Percentiles rank a stretch among this genome's conserved stretches.
phyloP scores from a whole-genome alignment of 2,329 filamentous ascomycete genomes.

The Colletotrichum eremochloae region DNA sequence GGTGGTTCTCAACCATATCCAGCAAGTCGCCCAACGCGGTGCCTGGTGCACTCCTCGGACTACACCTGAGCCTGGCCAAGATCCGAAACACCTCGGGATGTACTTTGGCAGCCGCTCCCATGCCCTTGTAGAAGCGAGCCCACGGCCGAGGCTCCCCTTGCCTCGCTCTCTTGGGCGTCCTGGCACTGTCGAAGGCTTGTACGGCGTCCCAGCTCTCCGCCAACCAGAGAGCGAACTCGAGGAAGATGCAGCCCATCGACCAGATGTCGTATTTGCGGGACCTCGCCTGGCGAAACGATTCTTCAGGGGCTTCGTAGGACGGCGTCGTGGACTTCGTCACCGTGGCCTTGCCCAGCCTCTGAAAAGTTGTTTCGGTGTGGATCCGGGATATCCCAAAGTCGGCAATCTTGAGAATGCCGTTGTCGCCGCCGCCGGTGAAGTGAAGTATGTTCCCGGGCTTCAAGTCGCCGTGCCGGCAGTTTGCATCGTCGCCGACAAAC shows the following conservation, averaged over 20 bases:
- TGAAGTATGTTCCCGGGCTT: slow-evolving; percentile 7
- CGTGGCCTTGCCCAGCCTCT: not conserved
- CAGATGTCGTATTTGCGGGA: slow-evolving; percentile 46
- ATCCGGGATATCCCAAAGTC: slow-evolving; percentile 9
- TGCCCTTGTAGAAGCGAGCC: not conserved
- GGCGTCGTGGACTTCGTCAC: not conserved
- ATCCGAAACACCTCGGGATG: not conserved
- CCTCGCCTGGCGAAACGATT: not conserved
- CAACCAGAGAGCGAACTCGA: slow-evolving; percentile 47
- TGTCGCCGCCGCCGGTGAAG: not conserved
- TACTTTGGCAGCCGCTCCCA: not conserved
- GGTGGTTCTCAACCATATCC: not conserved
- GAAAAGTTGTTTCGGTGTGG: not conserved
- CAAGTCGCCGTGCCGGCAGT: slow-evolving; percentile 2
- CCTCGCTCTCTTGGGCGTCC: not conserved
- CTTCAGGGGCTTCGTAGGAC: not conserved
- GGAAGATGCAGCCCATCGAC: slow-evolving; percentile 46
- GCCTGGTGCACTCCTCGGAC: not conserved
- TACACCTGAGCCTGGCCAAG: not conserved
- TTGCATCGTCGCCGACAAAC: not conserved
- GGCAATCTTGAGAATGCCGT: slow-evolving; percentile 6
- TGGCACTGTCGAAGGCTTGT: not conserved
- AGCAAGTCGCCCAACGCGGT: not conserved
- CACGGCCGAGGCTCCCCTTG: not conserved
- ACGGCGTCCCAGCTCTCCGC: not conserved